Conservation (phyloP, 2,329 filamentous ascomycete genomes). For the Aspergillus unguis region DNA sequence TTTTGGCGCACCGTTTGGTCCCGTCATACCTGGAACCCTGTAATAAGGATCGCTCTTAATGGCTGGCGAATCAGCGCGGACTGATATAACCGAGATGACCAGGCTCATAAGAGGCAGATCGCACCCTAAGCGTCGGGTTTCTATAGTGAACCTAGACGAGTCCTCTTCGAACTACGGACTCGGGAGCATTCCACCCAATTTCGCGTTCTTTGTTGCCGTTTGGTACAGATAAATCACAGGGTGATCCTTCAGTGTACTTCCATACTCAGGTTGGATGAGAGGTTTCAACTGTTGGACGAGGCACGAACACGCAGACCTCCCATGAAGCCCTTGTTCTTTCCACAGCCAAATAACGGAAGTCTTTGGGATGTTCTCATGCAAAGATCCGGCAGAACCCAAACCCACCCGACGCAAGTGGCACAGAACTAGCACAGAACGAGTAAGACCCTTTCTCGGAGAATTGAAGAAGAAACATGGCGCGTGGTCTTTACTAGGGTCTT, state of each 20-base stretch:
- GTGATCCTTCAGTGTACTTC: background rate
- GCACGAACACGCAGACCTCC: background rate
- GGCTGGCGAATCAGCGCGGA: background rate
- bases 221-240: background rate
- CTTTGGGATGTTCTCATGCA: background rate
- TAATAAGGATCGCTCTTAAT: background rate
- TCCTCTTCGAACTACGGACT: no score
- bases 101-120: conserved; percentile 3
- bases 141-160: background rate
- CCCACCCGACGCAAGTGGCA: conserved; percentile 1
- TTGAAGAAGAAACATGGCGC: conserved; percentile 11
- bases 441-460: conserved; percentile 13
- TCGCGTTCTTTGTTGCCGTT: background rate
- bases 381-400: conserved; percentile 4
- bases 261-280: background rate
- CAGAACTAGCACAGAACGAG: conserved; percentile 6
- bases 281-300: background rate
- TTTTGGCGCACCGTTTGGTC: background rate
- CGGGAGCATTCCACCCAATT: background rate
- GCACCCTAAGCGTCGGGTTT: background rate
- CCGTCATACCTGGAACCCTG: background rate
- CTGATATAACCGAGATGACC: conserved; percentile 7
- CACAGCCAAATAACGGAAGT: background rate
- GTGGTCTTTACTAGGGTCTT: conserved; percentile 7
- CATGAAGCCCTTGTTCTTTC: background rate